These are phyloP conservation scores for Globisporangium iwayamae DNA, from an alignment of 352 stramenopile species.

Conservation along the genomic window DNA sequence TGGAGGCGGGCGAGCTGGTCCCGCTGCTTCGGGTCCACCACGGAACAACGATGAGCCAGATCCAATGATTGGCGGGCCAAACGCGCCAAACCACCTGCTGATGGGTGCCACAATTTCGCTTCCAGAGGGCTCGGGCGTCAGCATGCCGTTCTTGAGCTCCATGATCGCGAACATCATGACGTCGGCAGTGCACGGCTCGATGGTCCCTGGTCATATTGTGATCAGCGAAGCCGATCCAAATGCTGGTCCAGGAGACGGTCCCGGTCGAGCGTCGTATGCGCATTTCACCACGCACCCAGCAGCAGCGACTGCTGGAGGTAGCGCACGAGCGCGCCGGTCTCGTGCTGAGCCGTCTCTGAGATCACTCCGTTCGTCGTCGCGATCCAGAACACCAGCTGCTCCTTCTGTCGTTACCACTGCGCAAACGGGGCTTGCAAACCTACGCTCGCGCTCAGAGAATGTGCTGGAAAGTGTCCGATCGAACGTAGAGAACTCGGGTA, in stretches of 20 bases:
- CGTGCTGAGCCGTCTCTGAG: slow-evolving; percentile 8
- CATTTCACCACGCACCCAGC: slow-evolving; percentile 11
- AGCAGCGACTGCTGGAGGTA: not conserved
- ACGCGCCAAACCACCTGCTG: slow-evolving; percentile 38
- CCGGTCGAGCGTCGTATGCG: slow-evolving; percentile 5
- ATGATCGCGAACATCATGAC: slow-evolving; percentile 80
- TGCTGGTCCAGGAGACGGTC: slow-evolving; percentile 1
- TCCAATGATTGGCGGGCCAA: slow-evolving; percentile 28
- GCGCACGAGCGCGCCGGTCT: slow-evolving; percentile 6
- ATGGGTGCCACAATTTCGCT: slow-evolving; percentile 79
- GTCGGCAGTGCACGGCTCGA: slow-evolving; percentile 33
- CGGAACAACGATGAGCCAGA: slow-evolving; percentile 76
- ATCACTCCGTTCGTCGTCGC: slow-evolving; percentile 1
- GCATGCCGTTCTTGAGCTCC: slow-evolving; percentile 81
- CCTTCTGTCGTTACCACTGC: slow-evolving; percentile 1
- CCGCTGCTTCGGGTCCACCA: not conserved
- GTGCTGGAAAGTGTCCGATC: slow-evolving; percentile 36
- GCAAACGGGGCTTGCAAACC: slow-evolving; percentile 16
- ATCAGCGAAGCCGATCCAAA: slow-evolving; percentile 7
- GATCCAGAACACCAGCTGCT: not conserved
- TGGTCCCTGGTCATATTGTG: slow-evolving; percentile 18
- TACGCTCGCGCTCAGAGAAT: slow-evolving; percentile 33
- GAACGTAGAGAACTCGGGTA: slow-evolving; percentile 41
- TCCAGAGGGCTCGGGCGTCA: slow-evolving; percentile 55
- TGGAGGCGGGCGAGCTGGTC: not conserved